These are phyloP conservation scores for Chaetoceros muelleri DNA, from an alignment of 108 stramenopile species.

Conservation along the genomic window DNA sequence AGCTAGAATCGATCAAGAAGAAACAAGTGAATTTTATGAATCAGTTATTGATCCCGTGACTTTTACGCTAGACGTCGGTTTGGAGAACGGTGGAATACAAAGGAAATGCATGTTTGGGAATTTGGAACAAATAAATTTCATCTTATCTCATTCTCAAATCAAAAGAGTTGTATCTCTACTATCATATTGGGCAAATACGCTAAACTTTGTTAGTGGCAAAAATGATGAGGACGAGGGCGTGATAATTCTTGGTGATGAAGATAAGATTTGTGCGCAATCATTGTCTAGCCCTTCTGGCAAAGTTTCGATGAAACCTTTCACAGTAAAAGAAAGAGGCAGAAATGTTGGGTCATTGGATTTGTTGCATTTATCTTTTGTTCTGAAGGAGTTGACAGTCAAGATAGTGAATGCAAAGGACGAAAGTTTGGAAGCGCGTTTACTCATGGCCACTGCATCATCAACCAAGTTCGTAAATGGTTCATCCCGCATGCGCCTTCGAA, in stretches of 20 bases:
- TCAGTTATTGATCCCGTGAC: conserved; percentile 65
- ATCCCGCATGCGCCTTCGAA: conserved; percentile 30
- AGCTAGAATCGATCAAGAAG: not conserved
- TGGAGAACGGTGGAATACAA: conserved; percentile 33
- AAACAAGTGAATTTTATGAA: not conserved
- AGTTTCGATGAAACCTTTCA: no score
- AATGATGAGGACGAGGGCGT: conserved; percentile 5
- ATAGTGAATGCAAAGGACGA: conserved; percentile 35
- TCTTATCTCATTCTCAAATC: conserved; percentile 43
- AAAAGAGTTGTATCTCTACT: conserved; percentile 41
- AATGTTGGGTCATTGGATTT: no score
- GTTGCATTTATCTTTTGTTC: conserved; percentile 30
- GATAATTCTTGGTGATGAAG: conserved; percentile 20
- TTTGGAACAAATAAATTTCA: conserved; percentile 44
- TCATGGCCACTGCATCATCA: conserved; percentile 50
- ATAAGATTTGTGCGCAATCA: no score
- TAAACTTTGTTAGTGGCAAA: conserved; percentile 15
- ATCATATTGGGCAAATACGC: conserved; percentile 39
- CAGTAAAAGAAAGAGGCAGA: no score
- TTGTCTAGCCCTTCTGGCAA: no score
- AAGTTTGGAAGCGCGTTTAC: conserved; percentile 64
- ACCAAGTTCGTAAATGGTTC: conserved; percentile 41
- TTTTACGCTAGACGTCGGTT: conserved; percentile 41
- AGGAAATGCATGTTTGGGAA: conserved; percentile 57
- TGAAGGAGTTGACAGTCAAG: conserved; percentile 34